Base-by-base conservation (phyloP, 495 filamentous ascomycete species). In the Tuber brumale region DNA sequence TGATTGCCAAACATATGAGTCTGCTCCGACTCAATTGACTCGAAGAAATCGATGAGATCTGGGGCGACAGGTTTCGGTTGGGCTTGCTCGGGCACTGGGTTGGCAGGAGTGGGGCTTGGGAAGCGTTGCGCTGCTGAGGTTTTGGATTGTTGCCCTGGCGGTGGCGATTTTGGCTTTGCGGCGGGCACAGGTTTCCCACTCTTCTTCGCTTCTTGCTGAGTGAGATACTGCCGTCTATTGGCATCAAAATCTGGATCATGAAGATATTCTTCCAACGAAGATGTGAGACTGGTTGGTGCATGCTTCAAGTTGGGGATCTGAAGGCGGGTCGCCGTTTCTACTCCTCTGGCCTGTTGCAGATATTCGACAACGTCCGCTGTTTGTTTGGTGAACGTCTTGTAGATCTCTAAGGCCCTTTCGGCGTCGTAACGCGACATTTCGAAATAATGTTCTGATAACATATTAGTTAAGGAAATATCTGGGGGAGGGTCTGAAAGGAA, bases 261-360 rank as follows among this genome's bases (percentile, higher is more conserved):
- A 45, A 98, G 85, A 83, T 99, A 97, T 81, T 98, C 96, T 81
- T 97, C 95, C 19, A 99, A 87, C 70, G 96, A 93, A 10, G 90
- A 90, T 3, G 92, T 91, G 70, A 99, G 85, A 83, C 94, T 96
- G 2, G 94, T 93, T 7, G 96, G 96, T 16, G 95, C 95, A 84
- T 99, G 95, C 85, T 97, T 98, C 75, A 99, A 88, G 85, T 97
- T 98, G 21, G 95, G 95, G 31, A 99, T 95, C 83, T 97, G 93
- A 31, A 99, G 87, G 72, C 95, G 87, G 5, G 95, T 99, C 78
- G 93, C 92, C 80, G 92, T 90, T 85, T 98, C 93, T 82, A 94
- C 95, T 82, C 94, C 91, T 79, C 94, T 88, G 70, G 95, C 95
- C 39, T 93, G 89, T 76, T 90, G 90, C 42, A 98, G 88, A 83